Conservation (phyloP, 306 rosid genomes). For the Begonia loranthoides region DNA sequence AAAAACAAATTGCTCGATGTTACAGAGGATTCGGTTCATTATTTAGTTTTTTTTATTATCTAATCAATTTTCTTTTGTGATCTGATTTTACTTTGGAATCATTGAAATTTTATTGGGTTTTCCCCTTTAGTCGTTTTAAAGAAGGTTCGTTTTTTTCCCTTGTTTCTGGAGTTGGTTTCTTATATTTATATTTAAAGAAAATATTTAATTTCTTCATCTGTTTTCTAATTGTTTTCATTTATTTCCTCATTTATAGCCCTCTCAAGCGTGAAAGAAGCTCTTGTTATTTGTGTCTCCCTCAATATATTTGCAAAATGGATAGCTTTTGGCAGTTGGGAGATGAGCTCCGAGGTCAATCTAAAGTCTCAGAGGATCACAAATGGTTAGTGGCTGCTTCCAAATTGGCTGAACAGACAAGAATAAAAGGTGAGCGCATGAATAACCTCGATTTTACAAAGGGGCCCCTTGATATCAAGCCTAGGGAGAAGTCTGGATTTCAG, state of each 20-base stretch:
- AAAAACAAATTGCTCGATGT: too few species aligned
- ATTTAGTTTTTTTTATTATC: too few species aligned
- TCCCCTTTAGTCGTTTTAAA: too few species aligned
- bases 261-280: too few species aligned
- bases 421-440: conserved; percentile 78
- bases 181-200: neutral
- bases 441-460: conserved; percentile 91
- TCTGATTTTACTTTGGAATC: too few species aligned
- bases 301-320: conserved; percentile 50
- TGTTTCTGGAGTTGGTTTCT: too few species aligned
- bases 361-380: conserved; percentile 84
- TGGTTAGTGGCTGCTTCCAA: conserved; percentile 90
- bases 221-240: neutral
- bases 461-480: conserved; percentile 48
- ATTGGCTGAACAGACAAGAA: conserved; percentile 94
- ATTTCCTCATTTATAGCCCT: too few species aligned
- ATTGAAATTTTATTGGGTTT: too few species aligned
- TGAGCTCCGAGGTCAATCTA: conserved; percentile 92
- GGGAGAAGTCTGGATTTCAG: conserved; percentile 74
- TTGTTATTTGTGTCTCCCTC: conserved; percentile 7
- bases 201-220: neutral
- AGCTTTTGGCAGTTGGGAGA: conserved; percentile 98
- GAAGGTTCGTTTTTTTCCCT: too few species aligned
- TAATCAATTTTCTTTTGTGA: too few species aligned
- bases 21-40: too few species aligned